Evolutionary conservation across 352 stramenopile species (phyloP).

Genomic region (Phytophthora sp.): DNA sequence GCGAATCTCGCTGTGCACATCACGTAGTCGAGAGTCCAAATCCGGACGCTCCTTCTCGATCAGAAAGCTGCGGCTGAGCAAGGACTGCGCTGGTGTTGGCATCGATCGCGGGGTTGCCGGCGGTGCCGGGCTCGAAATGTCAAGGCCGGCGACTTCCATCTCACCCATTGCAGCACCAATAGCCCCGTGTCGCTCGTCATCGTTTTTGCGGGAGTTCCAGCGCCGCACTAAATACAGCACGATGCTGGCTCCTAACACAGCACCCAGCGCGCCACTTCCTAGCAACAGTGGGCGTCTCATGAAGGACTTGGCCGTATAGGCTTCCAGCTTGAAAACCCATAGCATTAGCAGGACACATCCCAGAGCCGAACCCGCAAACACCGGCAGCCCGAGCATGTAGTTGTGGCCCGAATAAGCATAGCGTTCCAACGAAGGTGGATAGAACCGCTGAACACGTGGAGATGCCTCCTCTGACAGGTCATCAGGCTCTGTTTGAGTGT

Average conservation of each 20-base stretch:
- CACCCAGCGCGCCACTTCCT: constrained; percentile 24
- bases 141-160: constrained; percentile 41
- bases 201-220: constrained; percentile 10
- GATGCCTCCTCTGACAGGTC: constrained; percentile 31
- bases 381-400: constrained; percentile 32
- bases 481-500: constrained; percentile 40
- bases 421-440: constrained; percentile 30
- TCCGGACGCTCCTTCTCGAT: constrained; percentile 51
- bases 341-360: constrained; percentile 41
- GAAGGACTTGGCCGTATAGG: constrained; percentile 41
- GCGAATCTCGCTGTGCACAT: constrained; percentile 53
- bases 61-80: constrained; percentile 40
- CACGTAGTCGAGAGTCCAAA: constrained; percentile 30
- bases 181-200: constrained; percentile 9
- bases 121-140: constrained; percentile 36
- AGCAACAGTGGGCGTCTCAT: constrained; percentile 45
- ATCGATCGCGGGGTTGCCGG: constrained; percentile 46
- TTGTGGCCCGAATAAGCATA: constrained; percentile 41
- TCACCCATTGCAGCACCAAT: constrained; percentile 45
- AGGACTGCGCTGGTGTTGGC: constrained; percentile 30
- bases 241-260: constrained; percentile 32
- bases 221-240: constrained; percentile 22
- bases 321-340: constrained; percentile 32
- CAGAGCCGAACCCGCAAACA: constrained; percentile 42
- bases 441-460: constrained; percentile 48